Evolutionary conservation across 2,329 filamentous ascomycete genomes (phyloP).

Genomic region (Exutisphaerella laricina): DNA sequence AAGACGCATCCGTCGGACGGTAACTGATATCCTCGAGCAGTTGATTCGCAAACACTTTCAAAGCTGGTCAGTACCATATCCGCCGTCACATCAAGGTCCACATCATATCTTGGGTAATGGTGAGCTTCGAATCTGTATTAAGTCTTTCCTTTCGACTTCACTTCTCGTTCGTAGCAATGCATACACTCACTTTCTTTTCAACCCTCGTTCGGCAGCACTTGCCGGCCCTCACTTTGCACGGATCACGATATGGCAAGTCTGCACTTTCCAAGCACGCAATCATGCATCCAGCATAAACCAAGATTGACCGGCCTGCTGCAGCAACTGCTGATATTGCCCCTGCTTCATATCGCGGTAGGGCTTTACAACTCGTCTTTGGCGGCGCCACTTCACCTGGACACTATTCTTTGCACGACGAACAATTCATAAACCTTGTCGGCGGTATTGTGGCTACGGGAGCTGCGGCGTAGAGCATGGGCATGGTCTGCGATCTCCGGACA

Average conservation of each 20-base stretch:
- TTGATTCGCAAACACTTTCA: too few relatives aligned
- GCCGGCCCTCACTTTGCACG: too few relatives aligned
- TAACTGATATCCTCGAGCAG: too few relatives aligned
- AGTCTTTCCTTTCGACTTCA: too few relatives aligned
- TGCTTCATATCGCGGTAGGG: constrained; percentile 58
- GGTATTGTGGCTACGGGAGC: constrained; percentile 39
- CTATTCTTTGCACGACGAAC: constrained; percentile 47
- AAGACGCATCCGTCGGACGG: too few relatives aligned
- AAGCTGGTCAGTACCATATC: too few relatives aligned
- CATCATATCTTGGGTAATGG: too few relatives aligned
- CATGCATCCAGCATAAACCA: background rate
- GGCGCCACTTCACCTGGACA: constrained; percentile 52
- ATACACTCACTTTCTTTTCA: too few relatives aligned
- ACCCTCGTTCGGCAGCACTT: too few relatives aligned
- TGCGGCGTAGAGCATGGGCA: constrained; percentile 36
- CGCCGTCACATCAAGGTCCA: too few relatives aligned
- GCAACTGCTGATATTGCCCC: constrained; percentile 49
- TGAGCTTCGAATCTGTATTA: too few relatives aligned
- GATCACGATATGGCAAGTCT: background rate
- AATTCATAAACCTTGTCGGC: constrained; percentile 58
- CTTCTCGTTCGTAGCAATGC: too few relatives aligned
- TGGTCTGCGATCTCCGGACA: constrained; percentile 60
- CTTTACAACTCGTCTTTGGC: constrained; percentile 60
- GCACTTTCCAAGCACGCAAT: background rate
- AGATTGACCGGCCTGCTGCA: constrained; percentile 36